A percentile compares a stretch with the other conserved stretches of the same genome.
phyloP scores from a whole-genome alignment of 257 asterid species.

The Primulina eburnea region DNA sequence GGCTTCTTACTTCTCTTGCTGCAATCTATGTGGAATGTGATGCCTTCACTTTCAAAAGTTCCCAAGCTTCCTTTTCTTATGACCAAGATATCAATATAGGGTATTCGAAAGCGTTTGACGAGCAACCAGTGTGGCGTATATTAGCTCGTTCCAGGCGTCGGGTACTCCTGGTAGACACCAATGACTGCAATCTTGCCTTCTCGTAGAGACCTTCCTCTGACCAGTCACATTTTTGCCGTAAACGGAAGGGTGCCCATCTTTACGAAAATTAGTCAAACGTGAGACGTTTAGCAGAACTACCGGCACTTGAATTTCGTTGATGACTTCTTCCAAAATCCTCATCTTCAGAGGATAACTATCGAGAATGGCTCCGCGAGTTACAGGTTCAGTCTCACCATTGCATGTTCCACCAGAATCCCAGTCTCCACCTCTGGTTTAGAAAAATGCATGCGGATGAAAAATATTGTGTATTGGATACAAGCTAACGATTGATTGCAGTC shows the following conservation, averaged over 20 bases:
- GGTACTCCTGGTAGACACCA: conserved; percentile 99
- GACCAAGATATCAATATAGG: conserved; percentile 14
- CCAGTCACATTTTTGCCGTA: conserved; percentile 61
- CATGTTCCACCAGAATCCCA: conserved; percentile 99
- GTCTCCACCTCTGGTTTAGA: conserved; percentile 82
- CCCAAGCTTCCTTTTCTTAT: not conserved
- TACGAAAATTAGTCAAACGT: conserved; percentile 72
- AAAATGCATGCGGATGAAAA: not conserved
- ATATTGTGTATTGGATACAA: too few relatives aligned
- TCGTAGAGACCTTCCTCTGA: conserved; percentile 55
- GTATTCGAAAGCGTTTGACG: conserved; percentile 28
- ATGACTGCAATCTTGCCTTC: conserved; percentile 93
- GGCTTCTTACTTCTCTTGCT: too few relatives aligned
- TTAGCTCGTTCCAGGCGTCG: conserved; percentile 95
- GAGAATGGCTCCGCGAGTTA: conserved; percentile 55
- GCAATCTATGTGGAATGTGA: too few relatives aligned
- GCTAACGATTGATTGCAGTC: too few relatives aligned
- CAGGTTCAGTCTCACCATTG: conserved; percentile 77
- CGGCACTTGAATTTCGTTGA: conserved; percentile 52
- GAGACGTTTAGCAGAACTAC: conserved; percentile 71
- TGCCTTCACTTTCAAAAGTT: too few relatives aligned
- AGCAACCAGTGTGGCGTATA: conserved; percentile 62
- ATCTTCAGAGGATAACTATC: conserved; percentile 78
- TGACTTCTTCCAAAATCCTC: conserved; percentile 68
- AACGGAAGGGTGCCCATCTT: conserved; percentile 93